A percentile compares a stretch with the other conserved stretches of the same genome.
phyloP scores from a whole-genome alignment of 495 filamentous ascomycete species.

The Tuber umbilicatum region DNA sequence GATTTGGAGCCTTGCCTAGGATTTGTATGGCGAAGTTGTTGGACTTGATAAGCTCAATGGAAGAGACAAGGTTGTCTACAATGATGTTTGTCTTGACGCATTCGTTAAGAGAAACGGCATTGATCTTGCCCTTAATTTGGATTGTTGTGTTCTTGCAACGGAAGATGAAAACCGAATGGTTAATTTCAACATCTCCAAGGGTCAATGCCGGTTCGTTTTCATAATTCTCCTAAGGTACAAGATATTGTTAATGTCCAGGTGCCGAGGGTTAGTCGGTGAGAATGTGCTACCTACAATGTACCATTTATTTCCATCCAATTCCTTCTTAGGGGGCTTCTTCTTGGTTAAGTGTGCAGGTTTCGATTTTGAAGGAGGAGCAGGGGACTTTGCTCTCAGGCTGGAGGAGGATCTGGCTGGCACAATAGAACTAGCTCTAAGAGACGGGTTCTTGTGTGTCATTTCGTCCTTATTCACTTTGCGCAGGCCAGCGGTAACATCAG shows the following conservation, averaged over 20 bases:
- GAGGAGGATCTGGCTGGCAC: conserved; percentile 55
- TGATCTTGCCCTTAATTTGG: conserved; percentile 83
- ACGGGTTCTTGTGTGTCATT: conserved; percentile 99
- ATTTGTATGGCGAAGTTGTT: conserved; percentile 89
- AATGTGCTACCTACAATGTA: conserved; percentile 53
- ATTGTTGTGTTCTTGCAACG: conserved; percentile 86
- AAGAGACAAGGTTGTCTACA: conserved; percentile 81
- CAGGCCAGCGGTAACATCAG: conserved; percentile 73
- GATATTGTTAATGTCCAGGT: conserved; percentile 1
- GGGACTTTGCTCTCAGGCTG: conserved; percentile 63
- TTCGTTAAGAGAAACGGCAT: conserved; percentile 90
- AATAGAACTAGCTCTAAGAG: conserved; percentile 63
- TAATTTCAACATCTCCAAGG: conserved; percentile 68
- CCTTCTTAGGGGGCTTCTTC: conserved; percentile 87
- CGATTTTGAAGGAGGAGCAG: conserved; percentile 78
- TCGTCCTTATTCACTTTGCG: conserved; percentile 87
- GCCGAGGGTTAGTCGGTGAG: too few species aligned
- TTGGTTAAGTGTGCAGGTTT: conserved; percentile 91
- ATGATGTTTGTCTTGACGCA: conserved; percentile 74
- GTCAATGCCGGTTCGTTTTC: conserved; percentile 65
- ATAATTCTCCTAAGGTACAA: conserved; percentile 65
- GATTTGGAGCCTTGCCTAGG: conserved; percentile 70
- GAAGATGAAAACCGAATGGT: conserved; percentile 85
- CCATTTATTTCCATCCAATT: conserved; percentile 95
- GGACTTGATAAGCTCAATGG: conserved; percentile 88